These are phyloP conservation scores for Rosa persica DNA, from an alignment of 306 rosid genomes.

Conservation along the genomic window DNA sequence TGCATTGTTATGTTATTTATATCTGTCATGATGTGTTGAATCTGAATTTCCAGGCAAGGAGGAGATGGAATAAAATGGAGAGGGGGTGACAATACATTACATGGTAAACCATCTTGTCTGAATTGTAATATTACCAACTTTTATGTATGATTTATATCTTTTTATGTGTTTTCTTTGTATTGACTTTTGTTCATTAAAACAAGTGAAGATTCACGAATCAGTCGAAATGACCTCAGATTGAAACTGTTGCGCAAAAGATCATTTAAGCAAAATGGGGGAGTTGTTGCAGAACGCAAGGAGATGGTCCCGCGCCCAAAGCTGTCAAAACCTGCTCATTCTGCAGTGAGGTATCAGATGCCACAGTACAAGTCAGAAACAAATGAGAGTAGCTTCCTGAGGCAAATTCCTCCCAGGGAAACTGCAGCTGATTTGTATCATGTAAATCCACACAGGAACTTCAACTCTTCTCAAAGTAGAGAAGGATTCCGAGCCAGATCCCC, in stretches of 20 bases:
- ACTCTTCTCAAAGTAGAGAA: constrained; percentile 25
- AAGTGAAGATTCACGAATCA: constrained; percentile 38
- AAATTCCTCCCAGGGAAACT: constrained; percentile 30
- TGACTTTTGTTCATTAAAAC: constrained; percentile 23
- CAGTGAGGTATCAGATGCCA: constrained; percentile 25
- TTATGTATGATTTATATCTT: constrained; percentile 2
- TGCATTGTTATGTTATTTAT: constrained; percentile 1
- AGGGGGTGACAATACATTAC: constrained; percentile 18
- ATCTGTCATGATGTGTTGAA: constrained; percentile 9
- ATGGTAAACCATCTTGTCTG: constrained; percentile 35
- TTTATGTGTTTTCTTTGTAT: constrained; percentile 1
- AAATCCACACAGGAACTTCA: constrained; percentile 29
- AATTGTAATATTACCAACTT: neutral
- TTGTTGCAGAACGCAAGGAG: constrained; percentile 26
- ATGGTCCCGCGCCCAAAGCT: constrained; percentile 26
- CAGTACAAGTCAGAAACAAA: constrained; percentile 32
- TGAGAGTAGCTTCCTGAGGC: constrained; percentile 22
- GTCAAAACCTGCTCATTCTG: constrained; percentile 30
- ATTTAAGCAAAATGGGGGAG: constrained; percentile 29
- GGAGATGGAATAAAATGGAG: constrained; percentile 31
- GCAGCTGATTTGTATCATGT: constrained; percentile 36
- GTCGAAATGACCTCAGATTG: constrained; percentile 55
- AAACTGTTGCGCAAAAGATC: constrained; percentile 48
- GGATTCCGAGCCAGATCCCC: constrained; percentile 46
- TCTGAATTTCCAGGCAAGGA: constrained; percentile 44